Percentiles rank a stretch among this genome's conserved stretches.
Evolutionary conservation across 371 early-diverging fungal genomes (phyloP).

Genomic region (Polyrhizophydium stewartii): DNA sequence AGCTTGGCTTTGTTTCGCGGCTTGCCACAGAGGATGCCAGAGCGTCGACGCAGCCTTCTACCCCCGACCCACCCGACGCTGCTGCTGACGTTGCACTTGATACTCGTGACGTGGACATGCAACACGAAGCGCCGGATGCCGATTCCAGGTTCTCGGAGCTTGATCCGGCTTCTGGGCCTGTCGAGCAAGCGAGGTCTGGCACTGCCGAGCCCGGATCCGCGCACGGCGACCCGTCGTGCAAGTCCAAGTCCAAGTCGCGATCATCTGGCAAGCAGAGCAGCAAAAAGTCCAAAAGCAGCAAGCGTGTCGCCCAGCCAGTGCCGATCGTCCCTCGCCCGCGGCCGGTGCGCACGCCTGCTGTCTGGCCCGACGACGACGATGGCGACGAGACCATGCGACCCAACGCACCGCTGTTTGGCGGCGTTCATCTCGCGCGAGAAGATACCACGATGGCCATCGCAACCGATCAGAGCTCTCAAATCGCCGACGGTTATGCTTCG

Average conservation of each 20-base stretch:
- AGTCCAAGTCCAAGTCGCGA: background rate
- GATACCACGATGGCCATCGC: background rate
- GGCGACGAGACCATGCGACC: background rate
- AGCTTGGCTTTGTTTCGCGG: background rate
- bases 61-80: too few species aligned
- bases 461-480: background rate
- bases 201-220: background rate
- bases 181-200: background rate
- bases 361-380: background rate
- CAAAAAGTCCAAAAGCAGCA: background rate
- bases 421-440: background rate
- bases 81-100: too few species aligned
- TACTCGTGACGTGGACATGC: background rate
- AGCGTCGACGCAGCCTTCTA: too few species aligned
- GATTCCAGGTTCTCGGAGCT: too few species aligned
- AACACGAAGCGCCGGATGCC: too few species aligned
- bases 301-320: background rate
- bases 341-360: background rate
- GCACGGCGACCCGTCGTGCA: background rate
- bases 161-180: background rate
- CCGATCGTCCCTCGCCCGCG: background rate
- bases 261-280: background rate
- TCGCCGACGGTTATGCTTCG: background rate
- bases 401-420: too few species aligned
- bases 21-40: background rate